Evolutionary conservation across 2,329 filamentous ascomycete genomes (phyloP).

Genomic region (Xylaria polymorpha): DNA sequence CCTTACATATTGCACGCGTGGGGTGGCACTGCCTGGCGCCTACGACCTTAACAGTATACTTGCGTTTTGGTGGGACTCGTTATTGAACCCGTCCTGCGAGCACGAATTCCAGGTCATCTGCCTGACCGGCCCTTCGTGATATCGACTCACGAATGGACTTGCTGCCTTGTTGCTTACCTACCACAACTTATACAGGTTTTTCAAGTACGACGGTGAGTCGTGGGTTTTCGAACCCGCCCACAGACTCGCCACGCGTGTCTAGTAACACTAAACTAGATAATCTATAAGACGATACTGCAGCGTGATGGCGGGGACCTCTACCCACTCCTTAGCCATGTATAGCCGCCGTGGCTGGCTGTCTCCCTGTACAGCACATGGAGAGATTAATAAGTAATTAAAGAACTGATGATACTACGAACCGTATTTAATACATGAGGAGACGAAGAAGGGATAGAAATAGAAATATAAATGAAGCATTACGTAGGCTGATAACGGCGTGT

Average conservation of each 20-base stretch:
- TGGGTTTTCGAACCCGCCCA: background rate
- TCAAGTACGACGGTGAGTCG: background rate
- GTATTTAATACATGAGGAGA: background rate
- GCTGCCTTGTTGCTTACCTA: background rate
- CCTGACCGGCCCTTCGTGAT: background rate
- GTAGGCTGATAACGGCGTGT: constrained; percentile 3
- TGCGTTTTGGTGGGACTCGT: no score
- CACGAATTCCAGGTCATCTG: background rate
- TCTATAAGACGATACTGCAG: background rate
- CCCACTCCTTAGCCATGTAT: background rate
- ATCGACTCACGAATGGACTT: background rate
- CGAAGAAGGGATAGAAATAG: background rate
- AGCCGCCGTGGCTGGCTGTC: background rate
- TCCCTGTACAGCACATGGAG: background rate
- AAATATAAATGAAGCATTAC: background rate
- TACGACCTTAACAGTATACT: background rate
- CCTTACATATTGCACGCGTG: background rate
- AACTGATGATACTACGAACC: background rate
- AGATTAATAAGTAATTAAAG: background rate
- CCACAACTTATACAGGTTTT: background rate
- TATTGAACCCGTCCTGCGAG: background rate
- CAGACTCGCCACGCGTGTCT: background rate
- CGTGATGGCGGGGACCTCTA: background rate
- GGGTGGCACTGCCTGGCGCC: background rate
- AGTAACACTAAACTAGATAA: background rate